A percentile compares a stretch with the other conserved stretches of the same genome.
Evolutionary conservation across 2,329 filamentous ascomycete species (phyloP).

Genomic region (Endoconidiophora polonica): DNA sequence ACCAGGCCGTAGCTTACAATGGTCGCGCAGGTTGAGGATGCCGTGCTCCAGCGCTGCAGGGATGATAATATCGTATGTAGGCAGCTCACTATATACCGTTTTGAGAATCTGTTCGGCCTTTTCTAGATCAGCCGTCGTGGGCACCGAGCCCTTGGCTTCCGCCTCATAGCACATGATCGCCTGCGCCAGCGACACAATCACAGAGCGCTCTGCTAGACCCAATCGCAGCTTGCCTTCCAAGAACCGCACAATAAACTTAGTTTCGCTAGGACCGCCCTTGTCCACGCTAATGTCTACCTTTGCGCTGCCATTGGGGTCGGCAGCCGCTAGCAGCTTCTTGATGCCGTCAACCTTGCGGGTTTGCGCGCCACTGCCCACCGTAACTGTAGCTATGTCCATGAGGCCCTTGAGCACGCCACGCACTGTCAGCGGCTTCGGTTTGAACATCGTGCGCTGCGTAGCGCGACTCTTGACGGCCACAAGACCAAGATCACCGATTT

Average conservation of each 20-base stretch:
- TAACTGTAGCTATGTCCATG: slow-evolving; percentile 71
- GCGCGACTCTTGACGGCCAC: slow-evolving; percentile 91
- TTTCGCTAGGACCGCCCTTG: slow-evolving; percentile 86
- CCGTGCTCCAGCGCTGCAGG: slow-evolving; percentile 78
- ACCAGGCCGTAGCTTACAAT: slow-evolving; percentile 82
- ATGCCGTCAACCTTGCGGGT: slow-evolving; percentile 83
- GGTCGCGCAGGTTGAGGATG: slow-evolving; percentile 63
- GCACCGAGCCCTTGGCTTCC: slow-evolving; percentile 43
- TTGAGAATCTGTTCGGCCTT: slow-evolving; percentile 78
- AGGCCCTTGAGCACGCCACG: slow-evolving; percentile 74
- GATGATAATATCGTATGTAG: slow-evolving; percentile 88
- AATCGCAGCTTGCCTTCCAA: slow-evolving; percentile 86
- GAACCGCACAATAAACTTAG: slow-evolving; percentile 85
- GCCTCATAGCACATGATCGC: slow-evolving; percentile 75
- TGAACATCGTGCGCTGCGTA: slow-evolving; percentile 97
- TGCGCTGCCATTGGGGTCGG: slow-evolving; percentile 55
- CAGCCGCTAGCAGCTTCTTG: slow-evolving; percentile 87
- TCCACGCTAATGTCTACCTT: slow-evolving; percentile 84
- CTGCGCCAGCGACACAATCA: slow-evolving; percentile 77
- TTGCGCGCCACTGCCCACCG: slow-evolving; percentile 67
- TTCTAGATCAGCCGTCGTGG: slow-evolving; percentile 59
- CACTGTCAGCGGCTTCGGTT: slow-evolving; percentile 79
- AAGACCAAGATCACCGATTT: slow-evolving; percentile 86
- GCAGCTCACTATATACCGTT: slow-evolving; percentile 82
- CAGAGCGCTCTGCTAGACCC: slow-evolving; percentile 80